phyloP scores from a whole-genome alignment of 768 basidiomycete genomes.

The Pleurotus tuber-regium region DNA sequence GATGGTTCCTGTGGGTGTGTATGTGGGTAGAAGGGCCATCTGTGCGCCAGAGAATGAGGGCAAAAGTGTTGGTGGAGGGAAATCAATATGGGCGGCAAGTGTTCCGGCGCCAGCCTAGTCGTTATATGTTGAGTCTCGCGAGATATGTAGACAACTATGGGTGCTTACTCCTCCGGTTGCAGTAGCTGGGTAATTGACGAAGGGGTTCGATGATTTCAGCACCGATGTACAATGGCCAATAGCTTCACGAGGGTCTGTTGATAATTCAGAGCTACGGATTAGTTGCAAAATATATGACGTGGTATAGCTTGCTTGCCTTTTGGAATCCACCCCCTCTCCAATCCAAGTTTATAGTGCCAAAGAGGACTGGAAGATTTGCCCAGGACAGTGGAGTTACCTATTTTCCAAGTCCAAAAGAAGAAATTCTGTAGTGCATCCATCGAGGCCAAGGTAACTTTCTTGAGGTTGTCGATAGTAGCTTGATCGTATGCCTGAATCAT shows the following conservation, averaged over 20 bases:
- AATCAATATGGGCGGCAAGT: conserved; percentile 54
- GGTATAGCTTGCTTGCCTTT: conserved; percentile 58
- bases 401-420: conserved; percentile 98
- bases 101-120: conserved; percentile 56
- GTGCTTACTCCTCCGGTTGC: conserved; percentile 67
- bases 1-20: conserved; percentile 67
- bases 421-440: conserved; percentile 93
- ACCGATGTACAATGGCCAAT: conserved; percentile 40
- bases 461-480: conserved; percentile 54
- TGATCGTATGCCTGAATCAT: conserved; percentile 55
- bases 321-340: conserved; percentile 86
- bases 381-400: conserved; percentile 73
- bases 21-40: conserved; percentile 57
- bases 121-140: no score
- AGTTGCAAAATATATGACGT: no score
- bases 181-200: conserved; percentile 58
- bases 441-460: conserved; percentile 67
- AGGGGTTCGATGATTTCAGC: conserved; percentile 37
- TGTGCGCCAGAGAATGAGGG: conserved; percentile 52
- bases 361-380: conserved; percentile 70
- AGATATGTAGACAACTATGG: no score
- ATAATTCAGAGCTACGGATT: no score
- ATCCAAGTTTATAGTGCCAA: conserved; percentile 89
- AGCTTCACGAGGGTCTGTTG: conserved; percentile 44
- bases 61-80: conserved; percentile 63